Base-by-base conservation (phyloP, 306 rosid genomes). In the Cajanus cajan region DNA sequence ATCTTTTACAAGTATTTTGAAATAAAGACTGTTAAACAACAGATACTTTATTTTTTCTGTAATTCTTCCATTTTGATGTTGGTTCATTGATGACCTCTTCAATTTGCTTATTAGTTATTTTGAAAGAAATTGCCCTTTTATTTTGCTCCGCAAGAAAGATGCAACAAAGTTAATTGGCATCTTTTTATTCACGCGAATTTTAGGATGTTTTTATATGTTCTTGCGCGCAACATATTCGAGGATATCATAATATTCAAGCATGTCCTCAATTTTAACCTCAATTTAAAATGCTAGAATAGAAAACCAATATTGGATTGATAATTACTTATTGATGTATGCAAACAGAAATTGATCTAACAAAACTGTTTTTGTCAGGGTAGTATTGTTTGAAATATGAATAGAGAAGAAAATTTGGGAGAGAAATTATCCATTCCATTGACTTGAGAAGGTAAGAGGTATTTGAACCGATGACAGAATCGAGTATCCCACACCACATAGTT, bases 91-190 rank as follows among this genome's bases (percentile, higher is more conserved):
- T 43, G 58, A 68, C 52, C 54, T 52, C 34, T 78, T 24, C 18
- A 44, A 16, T 58, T 58, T 48, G 19, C 45, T 62, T 44, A 33
- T 40, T 40, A 15, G 22, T 34, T 48, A 44, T 13, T 14, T 44
- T 40, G 8, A 18, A 15, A 33, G 41, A 43, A 13, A 14, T 58
- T 6, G 11, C 33, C 7, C 3, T 3, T 55, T 40, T 57, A 19
- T 45, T 69, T 31, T 28, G 25, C 31, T 45, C 40, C 18, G 67
- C n/a, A 77, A 66, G 47, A 12, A 76, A 67, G 11, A 75, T 75
- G 40, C 41, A 31, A 44, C 37, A n/a, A 39, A 6, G 5, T 34
- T 28, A 28, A 28, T 28, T 45, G 7, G 52, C 47, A n/a, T 58
- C 11, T 59, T 66, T 62, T n/a, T 21, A 65, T 39, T 76, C 73